Percentiles rank a stretch among this genome's conserved stretches.
Evolutionary conservation across 345 rosid genomes (phyloP).

Genomic region (Syzygium aromaticum): DNA sequence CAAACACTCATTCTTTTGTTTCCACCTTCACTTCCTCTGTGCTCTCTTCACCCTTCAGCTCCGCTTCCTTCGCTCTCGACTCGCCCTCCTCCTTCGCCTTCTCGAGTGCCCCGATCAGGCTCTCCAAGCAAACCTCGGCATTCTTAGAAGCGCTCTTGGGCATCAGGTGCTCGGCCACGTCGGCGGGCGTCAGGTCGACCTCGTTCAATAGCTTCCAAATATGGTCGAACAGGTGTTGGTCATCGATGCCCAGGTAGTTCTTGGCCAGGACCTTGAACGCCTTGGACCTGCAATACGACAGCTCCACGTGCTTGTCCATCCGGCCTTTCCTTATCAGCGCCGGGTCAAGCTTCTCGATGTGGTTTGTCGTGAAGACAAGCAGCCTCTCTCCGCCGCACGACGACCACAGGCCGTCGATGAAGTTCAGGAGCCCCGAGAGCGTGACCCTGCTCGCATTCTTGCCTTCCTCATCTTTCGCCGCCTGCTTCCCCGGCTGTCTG

Average conservation of each 20-base stretch:
- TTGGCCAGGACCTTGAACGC: conserved; percentile 9
- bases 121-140: conserved; percentile 2
- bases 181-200: conserved; percentile 12
- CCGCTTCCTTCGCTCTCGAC: background rate
- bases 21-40: background rate
- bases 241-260: background rate
- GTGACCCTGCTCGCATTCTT: conserved; percentile 9
- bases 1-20: background rate
- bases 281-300: conserved; percentile 5
- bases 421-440: conserved; percentile 19
- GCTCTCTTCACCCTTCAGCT: background rate
- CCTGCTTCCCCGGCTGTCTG: background rate
- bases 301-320: conserved; percentile 22
- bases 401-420: conserved; percentile 19
- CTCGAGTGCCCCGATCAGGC: background rate
- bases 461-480: background rate
- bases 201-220: conserved; percentile 2
- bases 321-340: conserved; percentile 18
- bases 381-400: conserved; percentile 17
- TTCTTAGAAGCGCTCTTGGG: background rate
- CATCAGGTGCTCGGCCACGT: conserved; percentile 21
- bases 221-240: background rate
- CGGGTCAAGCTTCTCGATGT: conserved; percentile 15
- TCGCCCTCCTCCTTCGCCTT: background rate
- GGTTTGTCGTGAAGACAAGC: conserved; percentile 17